Percentiles rank a stretch among this genome's conserved stretches.
These are phyloP conservation scores for Pythium myriotylum DNA, from an alignment of 352 stramenopile genomes.

Conservation along the genomic window DNA sequence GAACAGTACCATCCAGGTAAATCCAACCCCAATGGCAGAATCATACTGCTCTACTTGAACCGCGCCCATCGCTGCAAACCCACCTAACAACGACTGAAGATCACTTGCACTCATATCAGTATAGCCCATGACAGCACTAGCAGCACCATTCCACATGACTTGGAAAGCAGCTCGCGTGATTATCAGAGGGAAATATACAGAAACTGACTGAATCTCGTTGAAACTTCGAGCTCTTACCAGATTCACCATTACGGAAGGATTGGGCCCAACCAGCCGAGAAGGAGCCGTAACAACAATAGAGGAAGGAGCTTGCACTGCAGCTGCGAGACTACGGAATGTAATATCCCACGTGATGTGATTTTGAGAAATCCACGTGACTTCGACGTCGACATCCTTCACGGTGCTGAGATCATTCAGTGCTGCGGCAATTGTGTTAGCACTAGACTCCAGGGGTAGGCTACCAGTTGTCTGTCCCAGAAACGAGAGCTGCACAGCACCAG, in stretches of 20 bases:
- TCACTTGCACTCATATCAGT: slow-evolving; percentile 36
- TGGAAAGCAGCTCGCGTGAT: slow-evolving; percentile 31
- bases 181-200: slow-evolving; percentile 37
- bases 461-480: slow-evolving; percentile 37
- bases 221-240: slow-evolving; percentile 19
- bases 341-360: slow-evolving; percentile 36
- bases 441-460: slow-evolving; percentile 33
- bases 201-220: slow-evolving; percentile 45
- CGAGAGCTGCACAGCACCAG: slow-evolving; percentile 44
- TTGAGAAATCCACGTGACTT: neutral
- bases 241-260: slow-evolving; percentile 20
- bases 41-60: slow-evolving; percentile 40
- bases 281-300: slow-evolving; percentile 19
- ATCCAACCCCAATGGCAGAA: slow-evolving; percentile 41
- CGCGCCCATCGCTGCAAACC: slow-evolving; percentile 36
- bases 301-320: slow-evolving; percentile 20
- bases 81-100: slow-evolving; percentile 32
- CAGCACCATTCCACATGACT: slow-evolving; percentile 42
- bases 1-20: slow-evolving; percentile 45
- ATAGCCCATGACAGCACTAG: slow-evolving; percentile 23
- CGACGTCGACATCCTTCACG: slow-evolving; percentile 30
- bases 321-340: slow-evolving; percentile 38
- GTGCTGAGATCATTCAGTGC: slow-evolving; percentile 28
- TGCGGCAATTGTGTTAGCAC: slow-evolving; percentile 25
- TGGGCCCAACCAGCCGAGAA: slow-evolving; percentile 29